A percentile compares a stretch with the other conserved stretches of the same genome.
Evolutionary conservation across 331 rosid species (phyloP).

Genomic region (Malus hybrid): DNA sequence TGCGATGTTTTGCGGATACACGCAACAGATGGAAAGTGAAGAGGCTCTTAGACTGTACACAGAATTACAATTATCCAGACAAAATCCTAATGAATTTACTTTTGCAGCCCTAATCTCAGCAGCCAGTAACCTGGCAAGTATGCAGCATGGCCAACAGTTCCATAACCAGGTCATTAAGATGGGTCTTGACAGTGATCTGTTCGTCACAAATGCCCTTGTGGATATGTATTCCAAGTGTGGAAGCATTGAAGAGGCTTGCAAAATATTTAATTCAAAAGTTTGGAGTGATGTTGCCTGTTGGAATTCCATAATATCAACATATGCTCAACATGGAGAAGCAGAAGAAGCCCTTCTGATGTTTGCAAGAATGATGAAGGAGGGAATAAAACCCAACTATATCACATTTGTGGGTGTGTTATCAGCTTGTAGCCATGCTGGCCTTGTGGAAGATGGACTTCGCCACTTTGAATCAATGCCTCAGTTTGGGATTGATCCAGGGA

Average conservation of each 20-base stretch:
- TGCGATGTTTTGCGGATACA: constrained; percentile 71
- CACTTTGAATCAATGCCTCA: constrained; percentile 54
- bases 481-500: constrained; percentile 59
- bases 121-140: constrained; percentile 63
- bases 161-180: constrained; percentile 73
- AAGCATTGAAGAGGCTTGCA: constrained; percentile 55
- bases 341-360: constrained; percentile 52
- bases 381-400: constrained; percentile 53
- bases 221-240: constrained; percentile 94
- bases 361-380: constrained; percentile 43
- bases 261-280: constrained; percentile 36
- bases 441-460: constrained; percentile 56
- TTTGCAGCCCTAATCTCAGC: constrained; percentile 66
- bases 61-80: constrained; percentile 42
- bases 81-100: constrained; percentile 70
- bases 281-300: constrained; percentile 71
- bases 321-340: constrained; percentile 89
- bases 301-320: constrained; percentile 82
- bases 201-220: constrained; percentile 61
- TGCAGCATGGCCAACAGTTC: constrained; percentile 65
- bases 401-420: constrained; percentile 76
- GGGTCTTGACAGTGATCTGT: constrained; percentile 61
- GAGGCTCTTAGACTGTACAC: constrained; percentile 68
- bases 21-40: constrained; percentile 47
- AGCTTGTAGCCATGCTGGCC: constrained; percentile 87